Conservation (phyloP, 495 filamentous ascomycete species). For the Rhypophila decipiens region DNA sequence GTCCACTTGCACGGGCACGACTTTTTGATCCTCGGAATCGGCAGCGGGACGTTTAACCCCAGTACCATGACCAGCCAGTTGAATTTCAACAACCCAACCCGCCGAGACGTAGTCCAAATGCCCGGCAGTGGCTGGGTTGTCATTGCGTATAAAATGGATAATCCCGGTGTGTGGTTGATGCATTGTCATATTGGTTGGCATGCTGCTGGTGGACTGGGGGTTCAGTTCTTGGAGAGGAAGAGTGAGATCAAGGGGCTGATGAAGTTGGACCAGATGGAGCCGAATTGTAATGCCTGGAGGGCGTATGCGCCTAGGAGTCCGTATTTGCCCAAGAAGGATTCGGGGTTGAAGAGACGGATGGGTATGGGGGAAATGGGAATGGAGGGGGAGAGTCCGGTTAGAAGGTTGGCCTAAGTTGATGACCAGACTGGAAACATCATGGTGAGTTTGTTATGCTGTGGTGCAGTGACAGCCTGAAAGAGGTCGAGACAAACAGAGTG, state of each 20-base stretch:
- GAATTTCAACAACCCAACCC: conserved; percentile 31
- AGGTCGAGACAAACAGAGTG: no score
- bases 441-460: neutral
- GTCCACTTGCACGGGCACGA: conserved; percentile 57
- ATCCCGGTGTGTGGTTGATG: conserved; percentile 41
- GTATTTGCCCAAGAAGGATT: conserved; percentile 18
- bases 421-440: neutral
- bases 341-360: conserved; percentile 4
- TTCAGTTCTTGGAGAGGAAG: conserved; percentile 41
- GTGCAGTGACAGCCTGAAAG: no score
- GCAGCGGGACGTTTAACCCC: conserved; percentile 28
- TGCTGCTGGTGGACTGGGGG: conserved; percentile 34
- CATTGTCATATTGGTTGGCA: conserved; percentile 51
- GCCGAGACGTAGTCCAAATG: conserved; percentile 35
- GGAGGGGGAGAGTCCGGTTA: neutral
- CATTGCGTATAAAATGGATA: conserved; percentile 41
- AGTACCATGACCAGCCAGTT: conserved; percentile 17
- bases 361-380: no score
- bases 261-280: conserved; percentile 24
- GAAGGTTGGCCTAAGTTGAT: conserved; percentile 2
- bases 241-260: conserved; percentile 32
- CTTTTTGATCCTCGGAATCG: conserved; percentile 50
- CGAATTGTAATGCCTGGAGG: conserved; percentile 37
- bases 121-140: conserved; percentile 29
- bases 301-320: conserved; percentile 25